Percentiles rank a stretch among this genome's conserved stretches.
Evolutionary conservation across 306 rosid species (phyloP).

Genomic region (Myrica gale): DNA sequence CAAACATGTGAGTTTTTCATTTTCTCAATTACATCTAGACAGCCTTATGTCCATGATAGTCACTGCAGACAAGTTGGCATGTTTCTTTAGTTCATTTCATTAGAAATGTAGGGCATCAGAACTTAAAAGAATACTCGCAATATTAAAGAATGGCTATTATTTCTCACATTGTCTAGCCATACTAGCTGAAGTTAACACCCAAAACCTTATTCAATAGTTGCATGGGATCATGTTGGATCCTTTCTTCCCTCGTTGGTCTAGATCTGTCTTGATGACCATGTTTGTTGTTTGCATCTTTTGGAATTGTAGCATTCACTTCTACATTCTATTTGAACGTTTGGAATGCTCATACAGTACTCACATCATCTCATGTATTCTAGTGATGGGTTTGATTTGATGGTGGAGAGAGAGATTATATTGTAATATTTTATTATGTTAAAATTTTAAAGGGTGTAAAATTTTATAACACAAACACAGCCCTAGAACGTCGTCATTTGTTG

Average conservation of each 20-base stretch:
- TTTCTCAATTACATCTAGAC: neutral
- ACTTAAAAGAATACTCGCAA: neutral
- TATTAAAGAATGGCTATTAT: neutral
- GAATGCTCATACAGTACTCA: neutral
- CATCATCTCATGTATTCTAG: neutral
- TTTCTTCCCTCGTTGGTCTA: neutral
- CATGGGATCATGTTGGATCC: neutral
- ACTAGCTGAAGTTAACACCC: neutral
- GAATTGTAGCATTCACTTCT: neutral
- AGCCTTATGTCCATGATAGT: neutral
- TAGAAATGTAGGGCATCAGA: neutral
- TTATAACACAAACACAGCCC: too few species aligned
- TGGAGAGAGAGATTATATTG: too few species aligned
- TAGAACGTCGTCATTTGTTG: neutral
- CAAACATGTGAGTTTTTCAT: neutral
- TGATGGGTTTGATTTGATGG: too few species aligned
- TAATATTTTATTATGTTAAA: too few species aligned
- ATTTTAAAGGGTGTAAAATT: too few species aligned
- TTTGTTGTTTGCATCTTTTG: neutral
- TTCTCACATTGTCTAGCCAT: neutral
- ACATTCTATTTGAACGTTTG: neutral
- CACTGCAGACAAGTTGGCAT: neutral
- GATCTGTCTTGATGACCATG: neutral
- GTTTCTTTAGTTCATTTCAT: neutral
- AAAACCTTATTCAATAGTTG: neutral